phyloP scores from a whole-genome alignment of 805 yeast species.

The Cyberlindnera xylosilytica region DNA sequence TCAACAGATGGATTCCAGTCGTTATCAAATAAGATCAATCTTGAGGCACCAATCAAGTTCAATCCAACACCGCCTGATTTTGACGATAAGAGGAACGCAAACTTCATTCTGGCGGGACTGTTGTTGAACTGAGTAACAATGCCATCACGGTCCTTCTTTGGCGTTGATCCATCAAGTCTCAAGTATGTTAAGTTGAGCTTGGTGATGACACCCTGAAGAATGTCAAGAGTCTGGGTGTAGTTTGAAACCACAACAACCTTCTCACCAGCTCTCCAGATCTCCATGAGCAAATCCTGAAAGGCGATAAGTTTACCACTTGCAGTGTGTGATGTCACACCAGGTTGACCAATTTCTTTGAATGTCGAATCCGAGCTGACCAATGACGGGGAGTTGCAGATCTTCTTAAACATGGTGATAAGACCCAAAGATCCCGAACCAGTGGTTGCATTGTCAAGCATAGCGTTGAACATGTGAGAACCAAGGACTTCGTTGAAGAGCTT shows the following conservation, averaged over 20 bases:
- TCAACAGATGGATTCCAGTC: constrained; percentile 98
- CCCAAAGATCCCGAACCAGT: constrained; percentile 48
- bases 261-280: constrained; percentile 45
- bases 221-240: constrained; percentile 81
- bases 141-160: constrained; percentile 58
- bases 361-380: constrained; percentile 49
- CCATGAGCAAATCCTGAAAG: constrained; percentile 52
- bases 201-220: constrained; percentile 56
- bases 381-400: constrained; percentile 80
- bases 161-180: constrained; percentile 84
- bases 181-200: constrained; percentile 47
- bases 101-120: constrained; percentile 28
- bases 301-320: constrained; percentile 61
- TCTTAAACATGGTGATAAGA: constrained; percentile 70
- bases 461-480: constrained; percentile 28
- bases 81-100: constrained; percentile 77
- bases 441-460: constrained; percentile 12
- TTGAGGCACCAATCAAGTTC: constrained; percentile 85
- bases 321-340: constrained; percentile 6
- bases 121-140: constrained; percentile 59
- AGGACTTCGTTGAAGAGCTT: constrained; percentile 51
- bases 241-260: constrained; percentile 86
- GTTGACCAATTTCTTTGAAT: constrained; percentile 27
- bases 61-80: constrained; percentile 94
- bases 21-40: constrained; percentile 82